A percentile compares a stretch with the other conserved stretches of the same genome.
These are phyloP conservation scores for Chytriomyces confervae DNA, from an alignment of 192 early-diverging fungal species.

Conservation along the genomic window DNA sequence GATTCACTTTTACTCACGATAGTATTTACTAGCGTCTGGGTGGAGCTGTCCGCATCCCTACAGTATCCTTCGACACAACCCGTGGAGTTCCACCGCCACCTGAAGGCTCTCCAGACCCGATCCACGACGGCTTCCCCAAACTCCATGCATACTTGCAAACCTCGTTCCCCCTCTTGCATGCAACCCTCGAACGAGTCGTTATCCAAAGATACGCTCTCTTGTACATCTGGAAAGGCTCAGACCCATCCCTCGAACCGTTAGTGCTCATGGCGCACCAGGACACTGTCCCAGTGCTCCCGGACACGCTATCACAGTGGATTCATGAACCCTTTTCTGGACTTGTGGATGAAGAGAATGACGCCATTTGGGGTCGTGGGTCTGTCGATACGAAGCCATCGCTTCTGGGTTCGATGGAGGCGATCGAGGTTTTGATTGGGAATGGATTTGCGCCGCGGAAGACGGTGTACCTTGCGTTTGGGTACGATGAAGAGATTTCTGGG, in stretches of 20 bases:
- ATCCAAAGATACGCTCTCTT: slow-evolving; percentile 46
- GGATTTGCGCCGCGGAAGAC: slow-evolving; percentile 48
- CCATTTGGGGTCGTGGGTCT: slow-evolving; percentile 51
- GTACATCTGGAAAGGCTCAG: slow-evolving; percentile 49
- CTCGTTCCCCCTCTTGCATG: slow-evolving; percentile 16
- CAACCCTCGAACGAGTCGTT: slow-evolving; percentile 37
- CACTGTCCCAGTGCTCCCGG: slow-evolving; percentile 50
- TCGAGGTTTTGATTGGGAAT: slow-evolving; percentile 47
- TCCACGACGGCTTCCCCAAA: slow-evolving; percentile 31
- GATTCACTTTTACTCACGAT: neutral
- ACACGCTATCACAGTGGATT: slow-evolving; percentile 43
- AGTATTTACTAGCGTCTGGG: too few relatives aligned
- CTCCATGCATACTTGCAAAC: slow-evolving; percentile 20
- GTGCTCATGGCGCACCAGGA: slow-evolving; percentile 52
- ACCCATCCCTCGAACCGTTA: slow-evolving; percentile 34
- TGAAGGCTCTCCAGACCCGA: slow-evolving; percentile 25
- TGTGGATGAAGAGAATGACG: slow-evolving; percentile 35
- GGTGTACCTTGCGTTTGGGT: slow-evolving; percentile 51
- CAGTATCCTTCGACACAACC: slow-evolving; percentile 46
- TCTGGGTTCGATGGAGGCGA: slow-evolving; percentile 47
- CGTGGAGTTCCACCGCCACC: slow-evolving; percentile 36
- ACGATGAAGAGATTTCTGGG: slow-evolving; percentile 50
- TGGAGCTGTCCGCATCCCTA: slow-evolving; percentile 46
- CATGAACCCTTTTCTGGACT: slow-evolving; percentile 49
- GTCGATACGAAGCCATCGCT: slow-evolving; percentile 52